Percentiles rank a stretch among this genome's conserved stretches.
phyloP scores from a whole-genome alignment of 2,329 filamentous ascomycete genomes.

The Colletotrichum viniferum region DNA sequence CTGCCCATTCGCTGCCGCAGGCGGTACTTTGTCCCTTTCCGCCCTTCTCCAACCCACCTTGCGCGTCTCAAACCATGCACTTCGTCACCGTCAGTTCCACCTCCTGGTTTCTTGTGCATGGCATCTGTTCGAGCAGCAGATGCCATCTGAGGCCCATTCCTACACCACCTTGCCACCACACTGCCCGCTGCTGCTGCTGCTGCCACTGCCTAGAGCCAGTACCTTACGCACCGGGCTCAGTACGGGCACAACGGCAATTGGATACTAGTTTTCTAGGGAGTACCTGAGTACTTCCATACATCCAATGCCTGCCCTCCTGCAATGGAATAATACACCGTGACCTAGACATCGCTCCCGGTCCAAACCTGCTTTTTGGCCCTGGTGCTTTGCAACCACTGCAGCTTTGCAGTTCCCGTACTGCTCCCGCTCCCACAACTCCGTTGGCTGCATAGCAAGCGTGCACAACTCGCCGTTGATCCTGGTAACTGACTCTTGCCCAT shows the following conservation, averaged over 20 bases:
- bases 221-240: neutral
- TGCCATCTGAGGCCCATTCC: conserved; percentile 21
- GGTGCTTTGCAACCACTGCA: neutral
- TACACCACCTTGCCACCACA: neutral
- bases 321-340: neutral
- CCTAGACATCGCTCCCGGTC: neutral
- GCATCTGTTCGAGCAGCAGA: conserved; percentile 7
- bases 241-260: neutral
- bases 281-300: neutral
- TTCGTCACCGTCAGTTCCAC: conserved; percentile 22
- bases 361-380: neutral
- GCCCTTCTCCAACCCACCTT: conserved; percentile 17
- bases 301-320: neutral
- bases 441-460: neutral
- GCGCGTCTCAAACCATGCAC: conserved; percentile 22
- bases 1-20: conserved; percentile 19
- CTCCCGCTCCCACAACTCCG: neutral
- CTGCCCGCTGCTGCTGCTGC: neutral
- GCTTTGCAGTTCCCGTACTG: neutral
- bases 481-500: conserved; percentile 7
- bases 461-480: conserved; percentile 17
- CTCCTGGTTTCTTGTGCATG: conserved; percentile 18
- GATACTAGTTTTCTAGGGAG: neutral
- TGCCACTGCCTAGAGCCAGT: neutral
- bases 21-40: conserved; percentile 19